Conservation (phyloP, 2,329 filamentous ascomycete genomes). For the Microcyclospora pomicola region DNA sequence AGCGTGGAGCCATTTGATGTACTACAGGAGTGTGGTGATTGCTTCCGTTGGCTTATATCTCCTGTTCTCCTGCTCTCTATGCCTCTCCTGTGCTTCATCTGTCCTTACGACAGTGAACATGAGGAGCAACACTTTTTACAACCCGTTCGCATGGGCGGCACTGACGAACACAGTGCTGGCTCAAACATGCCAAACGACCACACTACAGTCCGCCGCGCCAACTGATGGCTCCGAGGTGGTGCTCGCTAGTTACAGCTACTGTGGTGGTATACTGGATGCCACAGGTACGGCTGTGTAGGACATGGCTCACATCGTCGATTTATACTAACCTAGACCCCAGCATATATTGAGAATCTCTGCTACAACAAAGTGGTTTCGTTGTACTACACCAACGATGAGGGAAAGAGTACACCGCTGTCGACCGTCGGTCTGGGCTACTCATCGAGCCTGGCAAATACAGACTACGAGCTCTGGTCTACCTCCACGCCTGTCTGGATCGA, state of each 20-base stretch:
- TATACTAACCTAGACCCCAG: conserved; percentile 1
- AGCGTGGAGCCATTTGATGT: too few species aligned
- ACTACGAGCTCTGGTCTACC: conserved; percentile 18
- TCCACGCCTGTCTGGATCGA: conserved; percentile 18
- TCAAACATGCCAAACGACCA: conserved; percentile 14
- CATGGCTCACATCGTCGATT: background rate
- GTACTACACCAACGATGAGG: conserved; percentile 18
- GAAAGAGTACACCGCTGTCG: conserved; percentile 18
- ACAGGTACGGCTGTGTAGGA: background rate
- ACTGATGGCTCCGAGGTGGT: conserved; percentile 12
- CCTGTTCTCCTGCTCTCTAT: too few species aligned
- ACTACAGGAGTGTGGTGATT: too few species aligned
- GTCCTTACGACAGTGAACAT: background rate
- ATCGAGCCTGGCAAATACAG: conserved; percentile 10
- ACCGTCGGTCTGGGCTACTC: conserved; percentile 14
- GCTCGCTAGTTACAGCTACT: conserved; percentile 18
- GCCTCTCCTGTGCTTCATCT: too few species aligned
- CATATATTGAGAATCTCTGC: conserved; percentile 18
- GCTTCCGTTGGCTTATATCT: too few species aligned
- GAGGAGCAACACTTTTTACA: background rate
- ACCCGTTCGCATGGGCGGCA: conserved; percentile 1
- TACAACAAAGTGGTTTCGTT: conserved; percentile 21
- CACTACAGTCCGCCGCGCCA: conserved; percentile 8
- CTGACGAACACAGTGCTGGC: conserved; percentile 3
- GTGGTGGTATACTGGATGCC: conserved; percentile 17